Conservation (phyloP, 176 grass and related monocot genomes). For the Hyparrhenia diplandra region DNA sequence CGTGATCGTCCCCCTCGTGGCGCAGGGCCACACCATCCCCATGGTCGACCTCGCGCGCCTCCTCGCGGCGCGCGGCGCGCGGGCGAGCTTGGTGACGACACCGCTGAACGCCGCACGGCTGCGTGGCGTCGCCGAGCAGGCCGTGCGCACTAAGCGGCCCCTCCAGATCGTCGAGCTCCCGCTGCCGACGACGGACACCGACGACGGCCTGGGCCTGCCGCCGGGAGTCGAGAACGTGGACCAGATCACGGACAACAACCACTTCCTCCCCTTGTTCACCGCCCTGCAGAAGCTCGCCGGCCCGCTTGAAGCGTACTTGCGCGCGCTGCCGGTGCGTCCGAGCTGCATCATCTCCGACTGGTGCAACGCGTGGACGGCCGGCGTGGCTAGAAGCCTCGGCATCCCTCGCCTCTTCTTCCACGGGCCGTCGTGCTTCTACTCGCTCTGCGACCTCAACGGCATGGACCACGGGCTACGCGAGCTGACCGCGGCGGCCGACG, state of each 20-base stretch:
- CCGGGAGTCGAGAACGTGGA: conserved; percentile 37
- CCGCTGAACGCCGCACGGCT: conserved; percentile 38
- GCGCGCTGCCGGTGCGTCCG: neutral
- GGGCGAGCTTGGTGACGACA: conserved; percentile 45
- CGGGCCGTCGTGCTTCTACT: conserved; percentile 37
- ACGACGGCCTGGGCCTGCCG: conserved; percentile 13
- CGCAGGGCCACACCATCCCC: conserved; percentile 65
- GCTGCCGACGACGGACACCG: neutral
- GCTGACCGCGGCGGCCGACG: neutral
- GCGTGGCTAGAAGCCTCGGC: conserved; percentile 17
- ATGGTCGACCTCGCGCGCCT: conserved; percentile 44
- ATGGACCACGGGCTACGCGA: neutral
- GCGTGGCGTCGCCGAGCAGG: conserved; percentile 13
- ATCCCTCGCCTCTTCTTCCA: conserved; percentile 52
- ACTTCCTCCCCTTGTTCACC: conserved; percentile 19
- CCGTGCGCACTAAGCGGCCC: neutral
- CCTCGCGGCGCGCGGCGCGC: conserved; percentile 28
- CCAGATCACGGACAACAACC: neutral
- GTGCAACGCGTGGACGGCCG: conserved; percentile 38
- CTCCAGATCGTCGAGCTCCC: conserved; percentile 43
- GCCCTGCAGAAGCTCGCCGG: conserved; percentile 13
- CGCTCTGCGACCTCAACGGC: conserved; percentile 26
- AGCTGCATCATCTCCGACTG: conserved; percentile 48
- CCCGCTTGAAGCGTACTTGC: conserved; percentile 26
- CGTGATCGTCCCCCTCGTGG: conserved; percentile 43